Evolutionary conservation across 2,329 filamentous ascomycete genomes (phyloP).

Genomic region (Talaromyces marneffei): DNA sequence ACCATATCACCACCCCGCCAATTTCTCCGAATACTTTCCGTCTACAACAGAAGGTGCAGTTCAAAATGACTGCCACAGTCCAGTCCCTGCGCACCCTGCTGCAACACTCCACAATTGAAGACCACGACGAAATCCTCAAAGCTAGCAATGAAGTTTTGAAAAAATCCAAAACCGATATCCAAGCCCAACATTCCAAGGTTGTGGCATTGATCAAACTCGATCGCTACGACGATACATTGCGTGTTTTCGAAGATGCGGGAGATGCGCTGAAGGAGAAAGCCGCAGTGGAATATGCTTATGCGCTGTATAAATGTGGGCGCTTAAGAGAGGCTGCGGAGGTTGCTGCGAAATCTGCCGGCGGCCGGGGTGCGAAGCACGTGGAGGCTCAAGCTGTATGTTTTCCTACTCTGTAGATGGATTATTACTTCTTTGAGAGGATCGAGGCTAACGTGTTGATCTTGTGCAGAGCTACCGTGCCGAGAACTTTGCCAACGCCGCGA

Average conservation of each 20-base stretch:
- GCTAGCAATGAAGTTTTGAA: slow-evolving; percentile 54
- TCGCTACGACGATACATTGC: slow-evolving; percentile 56
- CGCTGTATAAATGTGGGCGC: slow-evolving; percentile 56
- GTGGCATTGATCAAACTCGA: slow-evolving; percentile 59
- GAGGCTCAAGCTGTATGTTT: slow-evolving; percentile 55
- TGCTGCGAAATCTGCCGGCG: slow-evolving; percentile 36
- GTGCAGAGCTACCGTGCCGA: slow-evolving; percentile 51
- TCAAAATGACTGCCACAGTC: slow-evolving; percentile 37
- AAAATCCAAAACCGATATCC: slow-evolving; percentile 51
- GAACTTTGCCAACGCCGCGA: slow-evolving; percentile 51
- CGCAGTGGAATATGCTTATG: slow-evolving; percentile 57
- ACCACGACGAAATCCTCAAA: slow-evolving; percentile 57
- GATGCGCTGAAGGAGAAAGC: slow-evolving; percentile 50
- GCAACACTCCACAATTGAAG: slow-evolving; percentile 53
- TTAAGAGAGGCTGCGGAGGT: slow-evolving; percentile 50
- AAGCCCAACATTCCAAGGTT: slow-evolving; percentile 54
- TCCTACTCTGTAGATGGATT: not conserved
- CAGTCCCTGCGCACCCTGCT: slow-evolving; percentile 51
- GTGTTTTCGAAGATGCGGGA: slow-evolving; percentile 50
- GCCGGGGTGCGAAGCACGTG: slow-evolving; percentile 53
- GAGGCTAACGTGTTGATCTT: not conserved
- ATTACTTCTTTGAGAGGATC: not conserved
- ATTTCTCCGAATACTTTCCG: not conserved
- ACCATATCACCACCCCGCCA: slow-evolving; percentile 6
- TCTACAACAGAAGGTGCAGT: not conserved